Percentiles rank a stretch among this genome's conserved stretches.
Conservation (phyloP, 2,329 filamentous ascomycete species). For the Chrysoporthe puriensis region DNA sequence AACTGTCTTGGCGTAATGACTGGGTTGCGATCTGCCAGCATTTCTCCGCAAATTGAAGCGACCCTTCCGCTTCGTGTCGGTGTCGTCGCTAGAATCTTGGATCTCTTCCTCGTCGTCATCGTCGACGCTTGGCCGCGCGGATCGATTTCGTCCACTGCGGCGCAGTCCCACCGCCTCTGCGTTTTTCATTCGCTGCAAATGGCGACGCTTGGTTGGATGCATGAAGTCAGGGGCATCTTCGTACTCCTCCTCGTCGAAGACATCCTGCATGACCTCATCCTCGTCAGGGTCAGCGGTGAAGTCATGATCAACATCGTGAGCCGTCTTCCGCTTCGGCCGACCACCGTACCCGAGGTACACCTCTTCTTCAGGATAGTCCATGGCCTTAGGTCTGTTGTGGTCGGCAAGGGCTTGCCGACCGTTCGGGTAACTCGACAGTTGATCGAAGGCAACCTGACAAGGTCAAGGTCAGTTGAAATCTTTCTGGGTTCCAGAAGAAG, state of each 20-base stretch:
- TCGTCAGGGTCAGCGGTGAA: conserved; percentile 29
- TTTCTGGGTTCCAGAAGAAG: neutral
- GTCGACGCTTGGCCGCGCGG: neutral
- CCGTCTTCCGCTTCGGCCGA: conserved; percentile 28
- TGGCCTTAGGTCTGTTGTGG: conserved; percentile 31
- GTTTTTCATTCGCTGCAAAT: conserved; percentile 1
- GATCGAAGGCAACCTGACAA: conserved; percentile 36
- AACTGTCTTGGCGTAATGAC: neutral
- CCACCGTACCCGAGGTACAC: conserved; percentile 14
- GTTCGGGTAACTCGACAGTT: conserved; percentile 34
- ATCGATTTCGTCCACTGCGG: conserved; percentile 9
- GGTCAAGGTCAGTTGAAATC: conserved; percentile 8
- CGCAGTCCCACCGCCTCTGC: conserved; percentile 9
- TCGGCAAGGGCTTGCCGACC: conserved; percentile 32
- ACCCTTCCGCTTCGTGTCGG: conserved; percentile 8
- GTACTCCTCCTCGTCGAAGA: conserved; percentile 20
- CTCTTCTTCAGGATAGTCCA: conserved; percentile 22
- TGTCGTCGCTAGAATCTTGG: conserved; percentile 11
- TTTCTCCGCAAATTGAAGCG: conserved; percentile 16
- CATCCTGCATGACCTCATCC: conserved; percentile 28
- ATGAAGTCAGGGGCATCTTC: conserved; percentile 23
- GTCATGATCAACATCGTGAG: conserved; percentile 39
- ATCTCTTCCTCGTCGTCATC: conserved; percentile 6
- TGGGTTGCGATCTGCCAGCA: neutral
- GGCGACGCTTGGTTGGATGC: conserved; percentile 23